Conservation (phyloP, 1,284 basidiomycete species). For the Paramarasmius palmivorus region DNA sequence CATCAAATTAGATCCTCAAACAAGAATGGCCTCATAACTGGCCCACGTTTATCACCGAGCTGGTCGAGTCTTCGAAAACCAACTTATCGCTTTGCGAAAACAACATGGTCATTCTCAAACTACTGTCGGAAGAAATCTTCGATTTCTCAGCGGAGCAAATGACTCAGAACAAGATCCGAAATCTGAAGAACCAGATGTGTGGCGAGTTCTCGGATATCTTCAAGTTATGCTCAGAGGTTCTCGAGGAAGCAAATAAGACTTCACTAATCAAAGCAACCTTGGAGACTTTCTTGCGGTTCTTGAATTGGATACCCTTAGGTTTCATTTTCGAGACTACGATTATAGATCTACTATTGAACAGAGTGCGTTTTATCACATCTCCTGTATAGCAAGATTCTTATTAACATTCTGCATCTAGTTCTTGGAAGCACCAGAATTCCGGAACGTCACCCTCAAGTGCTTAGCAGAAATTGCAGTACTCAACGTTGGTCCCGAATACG, state of each 20-base stretch:
- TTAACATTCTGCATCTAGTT: slow-evolving; percentile 62
- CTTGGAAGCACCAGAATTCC: slow-evolving; percentile 95
- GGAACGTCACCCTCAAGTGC: slow-evolving; percentile 97
- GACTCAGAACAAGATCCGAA: slow-evolving; percentile 98
- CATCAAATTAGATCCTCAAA: slow-evolving; percentile 83
- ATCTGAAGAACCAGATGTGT: slow-evolving; percentile 97
- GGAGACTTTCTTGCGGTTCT: slow-evolving; percentile 93
- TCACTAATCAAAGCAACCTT: slow-evolving; percentile 95
- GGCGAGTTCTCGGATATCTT: slow-evolving; percentile 97
- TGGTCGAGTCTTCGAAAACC: slow-evolving; percentile 95
- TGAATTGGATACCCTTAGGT: slow-evolving; percentile 99
- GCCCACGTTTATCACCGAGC: slow-evolving; percentile 97
- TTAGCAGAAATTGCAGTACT: slow-evolving; percentile 96
- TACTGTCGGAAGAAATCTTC: slow-evolving; percentile 99
- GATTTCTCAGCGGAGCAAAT: slow-evolving; percentile 99
- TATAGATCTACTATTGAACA: slow-evolving; percentile 90
- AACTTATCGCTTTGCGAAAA: slow-evolving; percentile 98
- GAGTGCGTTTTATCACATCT: slow-evolving; percentile 54
- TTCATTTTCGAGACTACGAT: slow-evolving; percentile 99
- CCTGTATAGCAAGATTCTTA: slow-evolving; percentile 13
- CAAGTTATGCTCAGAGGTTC: slow-evolving; percentile 92
- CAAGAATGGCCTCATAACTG: slow-evolving; percentile 99
- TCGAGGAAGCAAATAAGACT: slow-evolving; percentile 97
- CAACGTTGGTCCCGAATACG: slow-evolving; percentile 97
- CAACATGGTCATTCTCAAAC: slow-evolving; percentile 98